Evolutionary conservation across 225 moss, liverwort and hornwort species (phyloP).

Genomic region (Straminergon stramineum): DNA sequence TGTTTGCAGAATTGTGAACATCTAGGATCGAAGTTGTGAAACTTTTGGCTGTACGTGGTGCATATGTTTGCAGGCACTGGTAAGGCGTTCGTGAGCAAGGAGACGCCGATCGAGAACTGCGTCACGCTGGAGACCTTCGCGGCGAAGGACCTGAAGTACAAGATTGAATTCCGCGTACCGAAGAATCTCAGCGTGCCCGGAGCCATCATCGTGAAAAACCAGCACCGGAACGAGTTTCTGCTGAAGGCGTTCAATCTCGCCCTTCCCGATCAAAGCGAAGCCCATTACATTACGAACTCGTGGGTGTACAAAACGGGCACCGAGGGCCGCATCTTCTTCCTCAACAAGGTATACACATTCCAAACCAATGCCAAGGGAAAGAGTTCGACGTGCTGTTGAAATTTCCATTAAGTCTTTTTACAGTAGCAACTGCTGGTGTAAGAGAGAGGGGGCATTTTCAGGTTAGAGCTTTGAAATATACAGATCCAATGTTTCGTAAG

Average conservation of each 20-base stretch:
- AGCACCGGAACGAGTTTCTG: constrained; percentile 70
- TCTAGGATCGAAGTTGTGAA: neutral
- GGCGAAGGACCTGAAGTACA: constrained; percentile 3
- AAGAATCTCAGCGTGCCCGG: constrained; percentile 58
- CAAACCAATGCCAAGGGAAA: neutral
- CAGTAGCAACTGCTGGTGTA: neutral
- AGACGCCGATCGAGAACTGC: constrained; percentile 24
- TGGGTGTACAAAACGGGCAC: constrained; percentile 42
- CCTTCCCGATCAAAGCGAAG: constrained; percentile 4
- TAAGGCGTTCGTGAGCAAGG: neutral
- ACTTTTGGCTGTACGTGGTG: neutral
- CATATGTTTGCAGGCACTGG: constrained; percentile 5
- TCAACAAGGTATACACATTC: constrained; percentile 30
- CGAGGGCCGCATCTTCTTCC: constrained; percentile 57
- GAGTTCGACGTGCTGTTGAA: too few relatives aligned
- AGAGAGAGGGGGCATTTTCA: neutral
- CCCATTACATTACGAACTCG: constrained; percentile 39
- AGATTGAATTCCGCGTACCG: constrained; percentile 11
- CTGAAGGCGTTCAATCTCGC: constrained; percentile 24
- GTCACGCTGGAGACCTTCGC: neutral
- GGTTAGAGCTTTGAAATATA: neutral
- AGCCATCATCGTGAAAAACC: constrained; percentile 53
- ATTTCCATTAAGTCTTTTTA: neutral
- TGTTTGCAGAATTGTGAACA: too few relatives aligned
- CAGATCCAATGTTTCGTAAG: neutral